Evolutionary conservation across 2,329 filamentous ascomycete genomes (phyloP).

Genomic region (Beauveria sp.): DNA sequence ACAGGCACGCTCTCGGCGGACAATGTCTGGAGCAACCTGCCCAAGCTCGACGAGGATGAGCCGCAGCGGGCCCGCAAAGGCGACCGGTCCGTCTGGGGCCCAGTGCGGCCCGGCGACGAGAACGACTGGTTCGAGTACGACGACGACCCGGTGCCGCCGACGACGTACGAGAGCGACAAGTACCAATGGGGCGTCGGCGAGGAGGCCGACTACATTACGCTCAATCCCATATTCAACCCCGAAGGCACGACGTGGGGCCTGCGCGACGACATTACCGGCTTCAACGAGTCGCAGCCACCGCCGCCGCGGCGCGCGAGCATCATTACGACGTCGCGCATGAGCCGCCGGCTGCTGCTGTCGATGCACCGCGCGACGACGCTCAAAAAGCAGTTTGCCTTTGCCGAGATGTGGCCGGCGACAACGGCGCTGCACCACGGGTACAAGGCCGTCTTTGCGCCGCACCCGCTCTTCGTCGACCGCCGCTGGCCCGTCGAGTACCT

Average conservation of each 20-base stretch:
- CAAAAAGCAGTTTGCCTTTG: constrained; percentile 83
- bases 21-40: constrained; percentile 55
- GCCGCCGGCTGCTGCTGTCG: constrained; percentile 65
- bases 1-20: constrained; percentile 58
- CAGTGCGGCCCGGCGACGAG: constrained; percentile 59
- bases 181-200: constrained; percentile 85
- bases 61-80: constrained; percentile 29
- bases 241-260: constrained; percentile 80
- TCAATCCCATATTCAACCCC: constrained; percentile 87
- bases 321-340: constrained; percentile 81
- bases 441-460: constrained; percentile 86
- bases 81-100: constrained; percentile 75
- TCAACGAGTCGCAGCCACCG: constrained; percentile 55
- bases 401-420: constrained; percentile 92
- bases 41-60: constrained; percentile 33
- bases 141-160: constrained; percentile 67
- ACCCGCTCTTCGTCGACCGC: constrained; percentile 81
- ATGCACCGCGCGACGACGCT: constrained; percentile 89
- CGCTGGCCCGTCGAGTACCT: constrained; percentile 77
- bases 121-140: constrained; percentile 66
- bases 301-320: constrained; percentile 75
- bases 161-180: constrained; percentile 65
- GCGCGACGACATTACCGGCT: constrained; percentile 75
- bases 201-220: constrained; percentile 83
- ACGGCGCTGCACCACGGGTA: constrained; percentile 84